Evolutionary conservation across 352 stramenopile genomes (phyloP), one percentile per base, ranked within the genome.

Genomic region (Achlya hypogyna): DNA sequence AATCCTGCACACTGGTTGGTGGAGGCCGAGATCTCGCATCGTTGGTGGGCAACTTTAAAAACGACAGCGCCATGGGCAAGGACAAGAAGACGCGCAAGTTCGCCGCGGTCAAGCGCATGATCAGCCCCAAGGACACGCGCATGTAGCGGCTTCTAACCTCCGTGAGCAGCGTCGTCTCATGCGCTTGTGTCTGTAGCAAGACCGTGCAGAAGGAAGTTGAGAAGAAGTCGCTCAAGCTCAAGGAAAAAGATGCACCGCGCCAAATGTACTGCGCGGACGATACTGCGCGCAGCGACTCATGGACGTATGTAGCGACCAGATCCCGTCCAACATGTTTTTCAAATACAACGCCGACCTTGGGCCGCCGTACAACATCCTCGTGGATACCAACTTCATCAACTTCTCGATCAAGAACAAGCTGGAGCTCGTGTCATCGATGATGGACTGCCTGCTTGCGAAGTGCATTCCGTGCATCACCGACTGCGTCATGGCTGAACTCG

Each of bases 321-420:
- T 95, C 67, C 91, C 96, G 53, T 98, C 96, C 25, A 96, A 96
- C 64, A 82, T 99, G 71, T 99, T 99, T 76, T 99, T 99, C 82
- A 97, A 98, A 75, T 99, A 99, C 88, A 99, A 99, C 76, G 92
- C 96, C 28, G 91, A 98, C 51, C 82, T 99, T 18, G 98, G 97
- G 4, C 95, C 95, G 40, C 97, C 97, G 35, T 99, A 99, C 79
- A 96, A 98, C 78, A 87, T 99, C 45, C 78, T 99, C 16, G 85
- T 99, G 51, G 98, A 99, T 89, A 99, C 98, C 23, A 99, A 99
- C 78, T 99, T 99, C 86, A 99, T 99, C 78, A 99, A 99, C 76
- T 99, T 99, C 70, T 98, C 91, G 38, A 99, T 99, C 79, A 98
- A 98, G 69, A 98, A 99, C 85, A 97, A 97, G 73, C 88, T 99